A percentile compares a stretch with the other conserved stretches of the same genome.
phyloP scores from a whole-genome alignment of 805 yeast genomes.

The Huiozyma naganishii region DNA sequence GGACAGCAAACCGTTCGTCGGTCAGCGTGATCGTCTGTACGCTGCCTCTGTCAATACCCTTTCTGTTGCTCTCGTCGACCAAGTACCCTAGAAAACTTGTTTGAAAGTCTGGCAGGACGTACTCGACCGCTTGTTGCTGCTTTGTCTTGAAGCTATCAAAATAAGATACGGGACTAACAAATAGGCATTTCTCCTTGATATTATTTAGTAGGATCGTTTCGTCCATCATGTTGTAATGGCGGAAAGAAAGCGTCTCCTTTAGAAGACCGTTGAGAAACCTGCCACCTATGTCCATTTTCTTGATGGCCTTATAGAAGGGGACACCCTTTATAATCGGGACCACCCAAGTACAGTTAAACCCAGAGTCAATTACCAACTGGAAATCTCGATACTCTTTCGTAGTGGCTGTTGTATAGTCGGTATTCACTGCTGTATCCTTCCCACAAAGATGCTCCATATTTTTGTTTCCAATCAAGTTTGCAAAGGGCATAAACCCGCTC shows the following conservation, averaged over 20 bases:
- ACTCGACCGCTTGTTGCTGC: constrained; percentile 41
- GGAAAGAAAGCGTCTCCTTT: constrained; percentile 73
- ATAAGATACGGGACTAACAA: constrained; percentile 39
- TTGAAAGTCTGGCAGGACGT: constrained; percentile 80
- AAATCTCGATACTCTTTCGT: constrained; percentile 40
- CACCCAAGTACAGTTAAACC: constrained; percentile 79
- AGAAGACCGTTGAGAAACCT: constrained; percentile 70
- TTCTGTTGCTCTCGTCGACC: constrained; percentile 33
- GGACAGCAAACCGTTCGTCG: constrained; percentile 82
- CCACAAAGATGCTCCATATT: constrained; percentile 11
- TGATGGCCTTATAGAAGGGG: constrained; percentile 66
- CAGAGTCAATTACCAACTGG: constrained; percentile 75
- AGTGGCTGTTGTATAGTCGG: constrained; percentile 1
- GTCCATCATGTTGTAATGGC: constrained; percentile 89
- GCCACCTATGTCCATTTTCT: constrained; percentile 80
- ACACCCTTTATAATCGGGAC: constrained; percentile 75
- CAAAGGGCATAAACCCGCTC: constrained; percentile 56
- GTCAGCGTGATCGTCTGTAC: constrained; percentile 52
- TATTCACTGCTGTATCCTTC: constrained; percentile 11
- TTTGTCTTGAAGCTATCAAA: constrained; percentile 23
- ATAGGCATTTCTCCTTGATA: constrained; percentile 56
- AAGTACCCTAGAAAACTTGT: constrained; percentile 71
- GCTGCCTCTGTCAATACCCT: no score
- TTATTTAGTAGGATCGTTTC: constrained; percentile 78
- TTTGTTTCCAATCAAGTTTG: constrained; percentile 9